Evolutionary conservation across 192 early-diverging fungal species (phyloP).

Genomic region (Paraglomus brasilianum): DNA sequence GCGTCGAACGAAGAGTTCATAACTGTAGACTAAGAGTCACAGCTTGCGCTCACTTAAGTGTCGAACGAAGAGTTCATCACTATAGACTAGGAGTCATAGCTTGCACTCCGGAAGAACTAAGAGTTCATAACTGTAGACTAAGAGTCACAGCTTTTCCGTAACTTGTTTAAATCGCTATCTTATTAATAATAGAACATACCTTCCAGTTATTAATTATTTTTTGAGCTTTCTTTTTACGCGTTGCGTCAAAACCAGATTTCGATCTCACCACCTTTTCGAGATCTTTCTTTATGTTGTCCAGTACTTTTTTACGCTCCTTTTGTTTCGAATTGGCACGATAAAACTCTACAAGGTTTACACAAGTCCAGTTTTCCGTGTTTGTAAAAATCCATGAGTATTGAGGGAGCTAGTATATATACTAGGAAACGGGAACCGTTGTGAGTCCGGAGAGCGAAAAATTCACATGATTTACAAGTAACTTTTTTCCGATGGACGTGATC

Average conservation of each 20-base stretch:
- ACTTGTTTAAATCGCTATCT: constrained; percentile 5
- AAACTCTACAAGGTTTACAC: background rate
- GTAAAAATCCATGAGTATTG: background rate
- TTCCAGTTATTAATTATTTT: constrained; percentile 25
- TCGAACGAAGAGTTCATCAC: constrained; percentile 24
- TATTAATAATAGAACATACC: constrained; percentile 22
- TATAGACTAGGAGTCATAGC: constrained; percentile 26
- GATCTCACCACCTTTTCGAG: background rate
- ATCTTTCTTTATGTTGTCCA: constrained; percentile 1
- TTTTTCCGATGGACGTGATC: no score
- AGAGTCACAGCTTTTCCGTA: constrained; percentile 26
- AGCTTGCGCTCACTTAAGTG: constrained; percentile 18
- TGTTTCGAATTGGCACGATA: background rate
- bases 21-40: constrained; percentile 26
- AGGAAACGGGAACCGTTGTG: no score
- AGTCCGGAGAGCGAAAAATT: no score
- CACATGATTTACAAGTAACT: no score
- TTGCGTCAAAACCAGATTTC: constrained; percentile 6
- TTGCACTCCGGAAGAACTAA: constrained; percentile 19
- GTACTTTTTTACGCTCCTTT: background rate
- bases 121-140: constrained; percentile 27
- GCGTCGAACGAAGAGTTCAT: constrained; percentile 23
- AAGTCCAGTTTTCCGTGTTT: background rate
- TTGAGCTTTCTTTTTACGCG: constrained; percentile 7
- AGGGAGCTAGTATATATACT: no score